Base-by-base conservation (phyloP, 2,329 filamentous ascomycete species). In the Pyricularia pennisetigena region DNA sequence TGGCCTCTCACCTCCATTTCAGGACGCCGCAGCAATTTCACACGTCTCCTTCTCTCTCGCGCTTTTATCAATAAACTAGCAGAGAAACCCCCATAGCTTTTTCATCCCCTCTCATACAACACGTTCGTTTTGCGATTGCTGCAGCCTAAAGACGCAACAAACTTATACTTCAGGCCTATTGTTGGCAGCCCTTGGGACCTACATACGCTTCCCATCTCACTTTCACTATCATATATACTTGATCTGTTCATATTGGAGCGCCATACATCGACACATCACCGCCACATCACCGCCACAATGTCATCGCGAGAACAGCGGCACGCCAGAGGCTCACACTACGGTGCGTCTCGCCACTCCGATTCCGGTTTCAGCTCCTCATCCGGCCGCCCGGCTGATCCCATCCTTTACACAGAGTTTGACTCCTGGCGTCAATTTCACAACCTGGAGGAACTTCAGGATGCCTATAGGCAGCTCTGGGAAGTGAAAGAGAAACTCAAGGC, bases 351-450 rank as follows among this genome's bases (percentile, higher is more conserved):
- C 6, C 7, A 23, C 63, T 35, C 30, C 30, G 63, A 65, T 14
- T 65, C 63, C 26, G 63, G 63, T 30, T 65, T 65, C n/a, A 35
- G 63, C 63, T 65, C 30, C 30, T 65, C 30, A n/a, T 35, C 30
- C 7, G 35, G 20, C n/a, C 63, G n/a, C n/a, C 63, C 26, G 30
- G 63, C 63, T 65, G 41, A 65, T 30, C 63, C 30, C 29, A 30
- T 6, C n/a, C 20, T 35, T 23, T 65, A 35, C 63, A 35, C 63
- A 65, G 63, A 32, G 30, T 23, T 35, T 30, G 63, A 65, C 30
- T 24, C 30, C n/a, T n/a, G 35, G 26, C 30, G 14, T 35, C 63
- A 65, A 16, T 65, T 30, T 23, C 23, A 65, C 63, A 35, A 24
- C 30, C 63, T 65, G 63, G n/a, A 23, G 20, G 35, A 26, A 16